Base-by-base conservation (phyloP, 2,329 filamentous ascomycete species). In the Thermoascus crustaceus region DNA sequence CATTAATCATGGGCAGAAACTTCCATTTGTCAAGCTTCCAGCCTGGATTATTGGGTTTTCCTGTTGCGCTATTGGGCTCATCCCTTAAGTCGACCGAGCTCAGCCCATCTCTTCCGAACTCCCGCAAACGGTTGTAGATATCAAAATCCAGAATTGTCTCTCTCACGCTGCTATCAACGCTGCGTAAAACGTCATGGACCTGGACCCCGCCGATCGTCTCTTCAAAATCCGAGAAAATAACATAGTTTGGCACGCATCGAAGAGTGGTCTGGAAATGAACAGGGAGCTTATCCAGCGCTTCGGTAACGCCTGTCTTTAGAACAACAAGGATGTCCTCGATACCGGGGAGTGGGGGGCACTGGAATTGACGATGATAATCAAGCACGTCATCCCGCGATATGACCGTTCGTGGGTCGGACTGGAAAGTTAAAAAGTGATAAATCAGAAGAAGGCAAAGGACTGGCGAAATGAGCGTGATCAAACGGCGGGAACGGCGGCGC, bases 21-120 rank as follows among this genome's bases (percentile, higher is more conserved):
- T 75, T 76, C 72, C 72, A 76, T 44, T 75, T 75, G 43, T 76
- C 72, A 23, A 76, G 56, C 37, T 62, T 67, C 72, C 65, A 63
- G 37, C 64, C 63, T 7, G 67, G 54, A 41, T 68, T 69, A 49
- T 72, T 70, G 7, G 60, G 61, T 35, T 64, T 65, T 9, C 57
- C 60, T 7, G 53, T 49, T 17, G 54, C 52, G 5, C 60, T 60
- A 43, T 59, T 64, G 41, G 54, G 60, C 42, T 55, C 58, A 35
- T 62, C 58, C 14, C 49, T 50, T 32, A 56, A 56, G 31, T 62
- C 59, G 11, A 46, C 42, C 8, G 51, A 44, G n/a, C 56, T 53
- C n/a, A 70, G 60, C 11, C 62, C 63, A 10, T 61, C 49, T 34
- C 64, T 55, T 5, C 71, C 68, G 7, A 56, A 46, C 32, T 58